phyloP scores from a whole-genome alignment of 1,284 basidiomycete genomes.

The Ganoderma sinense region DNA sequence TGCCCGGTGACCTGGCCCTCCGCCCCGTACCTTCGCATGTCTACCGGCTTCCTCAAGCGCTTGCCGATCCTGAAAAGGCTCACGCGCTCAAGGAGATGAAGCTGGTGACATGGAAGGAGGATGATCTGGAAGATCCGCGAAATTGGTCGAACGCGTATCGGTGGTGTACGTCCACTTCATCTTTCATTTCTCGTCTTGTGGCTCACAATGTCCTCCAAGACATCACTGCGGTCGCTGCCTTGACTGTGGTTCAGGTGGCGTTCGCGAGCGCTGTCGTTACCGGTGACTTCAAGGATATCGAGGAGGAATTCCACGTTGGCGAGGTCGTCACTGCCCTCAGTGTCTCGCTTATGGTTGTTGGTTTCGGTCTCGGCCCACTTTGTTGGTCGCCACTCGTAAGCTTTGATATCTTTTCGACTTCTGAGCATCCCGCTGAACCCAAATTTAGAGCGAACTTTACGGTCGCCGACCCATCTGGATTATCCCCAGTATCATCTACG shows the following conservation, averaged over 20 bases:
- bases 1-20: constrained; percentile 38
- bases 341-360: constrained; percentile 59
- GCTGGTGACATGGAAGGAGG: constrained; percentile 41
- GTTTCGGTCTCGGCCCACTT: constrained; percentile 59
- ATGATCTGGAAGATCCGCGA: constrained; percentile 70
- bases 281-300: constrained; percentile 48
- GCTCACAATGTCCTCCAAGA: constrained; percentile 42
- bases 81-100: constrained; percentile 40
- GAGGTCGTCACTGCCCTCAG: constrained; percentile 54
- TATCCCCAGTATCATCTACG: constrained; percentile 50
- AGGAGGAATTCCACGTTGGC: constrained; percentile 53
- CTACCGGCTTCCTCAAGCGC: constrained; percentile 34
- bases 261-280: constrained; percentile 68
- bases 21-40: constrained; percentile 40
- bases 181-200: constrained; percentile 48
- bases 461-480: constrained; percentile 66
- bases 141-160: constrained; percentile 60
- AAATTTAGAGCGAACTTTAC: constrained; percentile 57
- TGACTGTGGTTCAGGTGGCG: constrained; percentile 49
- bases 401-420: constrained; percentile 45
- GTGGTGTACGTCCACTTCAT: constrained; percentile 58
- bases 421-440: neutral
- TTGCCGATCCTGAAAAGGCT: constrained; percentile 44
- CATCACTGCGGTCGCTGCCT: constrained; percentile 34
- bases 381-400: constrained; percentile 45